phyloP scores from a whole-genome alignment of 2,329 filamentous ascomycete species.

The Fusarium citri region DNA sequence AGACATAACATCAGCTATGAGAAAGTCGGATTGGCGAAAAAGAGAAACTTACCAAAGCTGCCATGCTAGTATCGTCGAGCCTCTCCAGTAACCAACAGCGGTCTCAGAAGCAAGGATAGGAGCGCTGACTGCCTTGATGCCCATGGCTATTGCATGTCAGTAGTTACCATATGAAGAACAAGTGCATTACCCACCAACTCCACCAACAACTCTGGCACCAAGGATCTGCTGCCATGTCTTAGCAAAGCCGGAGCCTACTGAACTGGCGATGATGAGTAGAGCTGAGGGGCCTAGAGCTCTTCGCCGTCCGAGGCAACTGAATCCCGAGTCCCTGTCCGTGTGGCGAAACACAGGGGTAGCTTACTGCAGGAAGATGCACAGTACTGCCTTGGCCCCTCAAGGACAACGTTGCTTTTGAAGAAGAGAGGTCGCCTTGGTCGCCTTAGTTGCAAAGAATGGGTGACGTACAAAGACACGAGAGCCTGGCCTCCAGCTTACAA shows the following conservation, averaged over 20 bases:
- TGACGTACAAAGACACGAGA: not conserved
- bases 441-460: not conserved
- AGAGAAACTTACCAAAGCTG: conserved; percentile 55
- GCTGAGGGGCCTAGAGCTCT: conserved; percentile 55
- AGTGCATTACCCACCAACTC: conserved; percentile 19
- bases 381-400: too few species aligned
- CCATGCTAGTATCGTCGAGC: conserved; percentile 60
- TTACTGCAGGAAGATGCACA: not conserved
- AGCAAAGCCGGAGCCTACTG: conserved; percentile 50
- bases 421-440: not conserved
- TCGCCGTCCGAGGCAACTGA: conserved; percentile 49
- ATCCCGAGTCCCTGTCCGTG: not conserved
- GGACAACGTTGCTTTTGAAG: not conserved
- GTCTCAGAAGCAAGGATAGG: conserved; percentile 61
- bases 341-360: not conserved
- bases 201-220: conserved; percentile 43
- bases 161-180: rapidly evolving
- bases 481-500: not conserved
- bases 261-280: conserved; percentile 53
- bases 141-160: conserved; percentile 53
- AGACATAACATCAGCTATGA: not conserved
- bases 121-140: conserved; percentile 61
- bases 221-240: conserved; percentile 49
- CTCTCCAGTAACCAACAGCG: conserved; percentile 60
- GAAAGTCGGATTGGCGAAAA: not conserved